Conservation (phyloP, 345 rosid genomes). For the Eucalyptus pauciflora region DNA sequence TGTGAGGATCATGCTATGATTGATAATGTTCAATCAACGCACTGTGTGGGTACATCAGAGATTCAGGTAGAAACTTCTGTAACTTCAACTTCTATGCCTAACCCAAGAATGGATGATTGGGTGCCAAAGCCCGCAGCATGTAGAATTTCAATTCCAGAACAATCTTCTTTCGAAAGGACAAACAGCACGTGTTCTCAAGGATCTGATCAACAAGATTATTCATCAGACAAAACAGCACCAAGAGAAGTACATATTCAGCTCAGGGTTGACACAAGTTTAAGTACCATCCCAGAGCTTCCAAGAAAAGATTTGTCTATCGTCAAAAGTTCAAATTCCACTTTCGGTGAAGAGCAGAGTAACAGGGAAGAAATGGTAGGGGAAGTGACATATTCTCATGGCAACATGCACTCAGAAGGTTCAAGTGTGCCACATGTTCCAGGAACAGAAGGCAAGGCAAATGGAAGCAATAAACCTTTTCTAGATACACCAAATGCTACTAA, state of each 20-base stretch:
- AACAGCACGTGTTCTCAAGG: not conserved
- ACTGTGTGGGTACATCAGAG: not conserved
- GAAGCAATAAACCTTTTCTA: conserved; percentile 6
- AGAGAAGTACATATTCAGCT: not conserved
- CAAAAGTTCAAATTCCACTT: conserved; percentile 1
- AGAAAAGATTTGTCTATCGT: conserved; percentile 3
- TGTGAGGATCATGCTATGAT: conserved; percentile 3
- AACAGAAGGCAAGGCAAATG: conserved; percentile 12
- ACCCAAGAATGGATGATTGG: not conserved
- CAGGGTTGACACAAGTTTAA: not conserved
- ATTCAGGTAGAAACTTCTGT: not conserved
- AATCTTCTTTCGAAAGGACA: not conserved
- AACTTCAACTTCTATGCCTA: not conserved
- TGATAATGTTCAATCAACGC: not conserved
- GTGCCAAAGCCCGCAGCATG: not conserved
- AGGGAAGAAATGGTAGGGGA: not conserved
- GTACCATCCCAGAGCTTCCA: not conserved
- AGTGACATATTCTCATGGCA: not conserved
- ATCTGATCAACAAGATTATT: not conserved
- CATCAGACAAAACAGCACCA: not conserved
- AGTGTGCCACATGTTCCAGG: not conserved
- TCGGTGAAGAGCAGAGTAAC: conserved; percentile 6
- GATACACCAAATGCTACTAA: conserved; percentile 1
- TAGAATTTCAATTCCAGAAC: not conserved
- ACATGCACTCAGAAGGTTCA: not conserved